Conservation (phyloP, 1,139 yeast genomes). For the Komagataea norvegica region DNA sequence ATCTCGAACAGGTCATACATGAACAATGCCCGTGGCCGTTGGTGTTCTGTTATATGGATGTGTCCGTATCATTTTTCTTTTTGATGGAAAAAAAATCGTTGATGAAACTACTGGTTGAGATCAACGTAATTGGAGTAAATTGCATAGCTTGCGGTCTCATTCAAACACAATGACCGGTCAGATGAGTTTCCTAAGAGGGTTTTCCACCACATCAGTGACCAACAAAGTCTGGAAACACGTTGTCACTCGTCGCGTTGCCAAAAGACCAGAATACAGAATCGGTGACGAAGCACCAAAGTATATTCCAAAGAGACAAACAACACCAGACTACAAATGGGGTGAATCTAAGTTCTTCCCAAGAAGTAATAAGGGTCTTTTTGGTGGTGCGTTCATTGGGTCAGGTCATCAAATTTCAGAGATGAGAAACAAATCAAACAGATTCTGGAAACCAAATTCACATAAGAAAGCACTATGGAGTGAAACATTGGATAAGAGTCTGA, state of each 20-base stretch:
- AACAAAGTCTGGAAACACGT: constrained; percentile 20
- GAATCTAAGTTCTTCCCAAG: constrained; percentile 75
- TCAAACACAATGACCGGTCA: constrained; percentile 15
- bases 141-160: background rate
- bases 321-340: constrained; percentile 81
- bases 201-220: constrained; percentile 14
- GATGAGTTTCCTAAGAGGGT: constrained; percentile 17
- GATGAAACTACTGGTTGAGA: too few species aligned
- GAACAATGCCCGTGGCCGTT: too few species aligned
- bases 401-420: constrained; percentile 80
- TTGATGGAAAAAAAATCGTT: constrained; percentile 3
- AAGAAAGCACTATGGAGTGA: constrained; percentile 81
- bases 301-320: constrained; percentile 45
- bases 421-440: constrained; percentile 67
- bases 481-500: constrained; percentile 49
- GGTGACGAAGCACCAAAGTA: constrained; percentile 43
- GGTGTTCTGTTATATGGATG: too few species aligned
- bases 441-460: constrained; percentile 79
- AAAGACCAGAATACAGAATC: constrained; percentile 34
- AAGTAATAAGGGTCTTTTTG: constrained; percentile 82
- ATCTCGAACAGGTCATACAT: too few species aligned
- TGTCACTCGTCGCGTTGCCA: constrained; percentile 32
- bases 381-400: constrained; percentile 76
- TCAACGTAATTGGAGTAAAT: too few species aligned
- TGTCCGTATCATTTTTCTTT: too few species aligned